These are phyloP conservation scores for Diaporthe vaccinii DNA, from an alignment of 2,329 filamentous ascomycete genomes.

Conservation along the genomic window DNA sequence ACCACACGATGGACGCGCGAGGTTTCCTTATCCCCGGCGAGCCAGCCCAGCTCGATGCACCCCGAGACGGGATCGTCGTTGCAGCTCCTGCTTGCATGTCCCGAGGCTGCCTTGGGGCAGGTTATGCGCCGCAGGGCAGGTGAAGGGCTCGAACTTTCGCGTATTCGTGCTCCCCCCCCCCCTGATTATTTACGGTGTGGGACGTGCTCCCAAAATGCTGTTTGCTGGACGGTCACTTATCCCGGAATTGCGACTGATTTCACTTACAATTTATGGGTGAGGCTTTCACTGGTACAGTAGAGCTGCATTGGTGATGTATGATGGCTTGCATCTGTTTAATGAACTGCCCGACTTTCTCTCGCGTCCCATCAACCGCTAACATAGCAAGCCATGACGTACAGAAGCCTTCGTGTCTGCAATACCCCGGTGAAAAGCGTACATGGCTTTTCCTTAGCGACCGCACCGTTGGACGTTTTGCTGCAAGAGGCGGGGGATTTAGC, in stretches of 20 bases:
- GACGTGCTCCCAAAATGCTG: not conserved
- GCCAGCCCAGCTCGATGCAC: not conserved
- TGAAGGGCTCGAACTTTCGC: not conserved
- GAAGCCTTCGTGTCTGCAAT: conserved; percentile 1
- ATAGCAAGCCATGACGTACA: not conserved
- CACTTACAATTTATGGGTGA: not conserved
- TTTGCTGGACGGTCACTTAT: not conserved
- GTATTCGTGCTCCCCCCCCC: not conserved
- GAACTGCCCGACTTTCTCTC: not conserved
- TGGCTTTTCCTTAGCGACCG: not conserved
- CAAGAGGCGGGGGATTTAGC: conserved; percentile 9
- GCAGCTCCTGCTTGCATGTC: conserved; percentile 15
- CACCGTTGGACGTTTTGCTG: conserved; percentile 6
- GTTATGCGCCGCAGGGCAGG: not conserved
- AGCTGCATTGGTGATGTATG: not conserved
- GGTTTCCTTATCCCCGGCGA: not conserved
- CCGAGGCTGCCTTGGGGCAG: conserved; percentile 5
- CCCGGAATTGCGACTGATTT: not conserved
- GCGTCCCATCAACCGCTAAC: not conserved
- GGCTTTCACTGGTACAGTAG: not conserved
- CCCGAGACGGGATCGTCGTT: conserved; percentile 24
- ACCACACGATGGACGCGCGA: not conserved
- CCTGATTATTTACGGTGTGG: not conserved
- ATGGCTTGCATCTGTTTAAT: conserved; percentile 4
- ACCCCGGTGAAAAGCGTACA: not conserved